These are phyloP conservation scores for Myxozyma neglecta DNA, from an alignment of 805 yeast genomes.

Conservation along the genomic window DNA sequence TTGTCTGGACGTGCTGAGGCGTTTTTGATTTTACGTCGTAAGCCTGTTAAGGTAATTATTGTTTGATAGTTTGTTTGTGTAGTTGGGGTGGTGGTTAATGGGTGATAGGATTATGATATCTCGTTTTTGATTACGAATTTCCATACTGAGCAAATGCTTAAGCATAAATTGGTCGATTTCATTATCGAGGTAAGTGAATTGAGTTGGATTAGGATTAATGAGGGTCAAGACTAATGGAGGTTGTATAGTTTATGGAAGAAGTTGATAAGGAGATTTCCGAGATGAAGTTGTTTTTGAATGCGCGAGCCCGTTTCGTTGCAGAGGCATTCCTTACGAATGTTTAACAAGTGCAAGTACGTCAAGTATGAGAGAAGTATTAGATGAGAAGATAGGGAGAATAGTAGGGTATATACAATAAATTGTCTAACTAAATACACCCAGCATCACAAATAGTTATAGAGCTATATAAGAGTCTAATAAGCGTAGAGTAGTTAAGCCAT, in stretches of 20 bases:
- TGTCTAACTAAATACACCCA: no score
- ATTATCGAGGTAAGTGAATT: conserved; percentile 61
- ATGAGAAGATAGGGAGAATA: no score
- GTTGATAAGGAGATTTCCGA: conserved; percentile 98
- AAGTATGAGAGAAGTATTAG: no score
- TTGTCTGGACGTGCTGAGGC: conserved; percentile 94
- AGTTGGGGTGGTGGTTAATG: background rate
- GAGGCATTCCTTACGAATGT: conserved; percentile 76
- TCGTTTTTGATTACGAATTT: conserved; percentile 89
- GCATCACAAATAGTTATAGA: background rate
- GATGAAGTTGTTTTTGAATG: conserved; percentile 94
- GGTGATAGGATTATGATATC: conserved; percentile 71
- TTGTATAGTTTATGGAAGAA: conserved; percentile 80
- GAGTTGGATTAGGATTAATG: background rate
- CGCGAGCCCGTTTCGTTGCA: conserved; percentile 96
- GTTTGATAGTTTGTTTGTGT: background rate
- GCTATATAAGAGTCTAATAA: background rate
- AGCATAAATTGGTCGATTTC: conserved; percentile 92
- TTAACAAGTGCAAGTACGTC: no score
- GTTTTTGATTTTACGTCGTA: conserved; percentile 86
- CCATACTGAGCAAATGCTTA: conserved; percentile 94
- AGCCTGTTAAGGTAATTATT: conserved; percentile 67
- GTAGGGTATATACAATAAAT: no score
- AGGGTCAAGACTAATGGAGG: background rate
- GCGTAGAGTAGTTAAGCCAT: conserved; percentile 14